A percentile compares a stretch with the other conserved stretches of the same genome.
Conservation (phyloP, 768 basidiomycete species). For the Gloeophyllum trabeum region DNA sequence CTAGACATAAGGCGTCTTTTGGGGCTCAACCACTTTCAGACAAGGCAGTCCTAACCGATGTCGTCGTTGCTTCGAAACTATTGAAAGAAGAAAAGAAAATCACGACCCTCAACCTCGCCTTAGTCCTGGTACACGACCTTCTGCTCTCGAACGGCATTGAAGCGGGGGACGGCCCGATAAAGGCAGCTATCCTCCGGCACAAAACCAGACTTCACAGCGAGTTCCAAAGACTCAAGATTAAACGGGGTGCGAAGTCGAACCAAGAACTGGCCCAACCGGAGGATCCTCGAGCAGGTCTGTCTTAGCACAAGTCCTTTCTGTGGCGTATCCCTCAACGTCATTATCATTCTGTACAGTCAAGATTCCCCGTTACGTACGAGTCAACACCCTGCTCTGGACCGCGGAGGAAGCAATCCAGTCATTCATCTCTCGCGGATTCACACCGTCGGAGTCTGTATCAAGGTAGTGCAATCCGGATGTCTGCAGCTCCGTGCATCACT, state of each 20-base stretch:
- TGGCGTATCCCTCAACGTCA: constrained; percentile 2
- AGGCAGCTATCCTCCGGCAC: constrained; percentile 79
- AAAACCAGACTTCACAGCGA: constrained; percentile 85
- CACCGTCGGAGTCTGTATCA: constrained; percentile 35
- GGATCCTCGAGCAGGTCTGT: constrained; percentile 55
- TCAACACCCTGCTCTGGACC: constrained; percentile 66
- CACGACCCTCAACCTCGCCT: constrained; percentile 62
- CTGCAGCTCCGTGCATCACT: not conserved
- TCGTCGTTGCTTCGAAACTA: constrained; percentile 58
- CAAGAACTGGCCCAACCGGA: constrained; percentile 49
- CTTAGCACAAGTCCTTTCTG: not conserved
- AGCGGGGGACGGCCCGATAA: constrained; percentile 82
- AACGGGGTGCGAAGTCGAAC: constrained; percentile 54
- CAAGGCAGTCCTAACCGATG: constrained; percentile 59
- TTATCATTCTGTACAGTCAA: constrained; percentile 26
- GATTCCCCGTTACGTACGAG: constrained; percentile 79
- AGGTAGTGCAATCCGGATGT: constrained; percentile 23
- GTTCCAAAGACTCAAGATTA: constrained; percentile 75
- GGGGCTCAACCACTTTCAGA: constrained; percentile 32
- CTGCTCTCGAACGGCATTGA: constrained; percentile 80
- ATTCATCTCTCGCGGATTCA: constrained; percentile 47
- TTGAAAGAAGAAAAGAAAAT: constrained; percentile 71
- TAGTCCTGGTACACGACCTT: constrained; percentile 87
- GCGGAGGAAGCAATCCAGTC: constrained; percentile 49
- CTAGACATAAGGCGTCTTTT: not conserved